A percentile compares a stretch with the other conserved stretches of the same genome.
These are phyloP conservation scores for Ceratobasidium sp. DNA, from an alignment of 1,284 basidiomycete species.

Conservation along the genomic window DNA sequence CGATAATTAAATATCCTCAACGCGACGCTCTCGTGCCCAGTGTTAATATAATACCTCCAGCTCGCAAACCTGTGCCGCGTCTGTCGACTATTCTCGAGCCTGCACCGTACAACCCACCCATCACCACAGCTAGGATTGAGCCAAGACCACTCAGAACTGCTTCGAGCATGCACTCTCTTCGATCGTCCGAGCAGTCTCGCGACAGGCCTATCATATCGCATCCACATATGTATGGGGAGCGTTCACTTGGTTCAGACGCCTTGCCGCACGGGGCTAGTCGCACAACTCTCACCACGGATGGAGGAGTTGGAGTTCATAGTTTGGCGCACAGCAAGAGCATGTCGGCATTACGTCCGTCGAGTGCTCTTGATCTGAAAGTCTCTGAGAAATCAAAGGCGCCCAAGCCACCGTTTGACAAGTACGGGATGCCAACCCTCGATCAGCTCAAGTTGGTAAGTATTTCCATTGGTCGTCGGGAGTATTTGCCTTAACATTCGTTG, in stretches of 20 bases:
- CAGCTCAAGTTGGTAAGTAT: slow-evolving; percentile 20
- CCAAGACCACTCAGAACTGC: not conserved
- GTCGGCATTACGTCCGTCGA: not conserved
- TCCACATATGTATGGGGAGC: not conserved
- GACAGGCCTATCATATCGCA: slow-evolving; percentile 6
- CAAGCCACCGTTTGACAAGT: slow-evolving; percentile 21
- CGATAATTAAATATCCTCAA: not conserved
- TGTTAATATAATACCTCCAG: not conserved
- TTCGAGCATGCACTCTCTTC: slow-evolving; percentile 2
- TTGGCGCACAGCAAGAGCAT: slow-evolving; percentile 8
- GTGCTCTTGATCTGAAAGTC: not conserved
- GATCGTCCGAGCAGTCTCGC: not conserved
- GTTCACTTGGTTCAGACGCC: not conserved
- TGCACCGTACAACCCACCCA: not conserved
- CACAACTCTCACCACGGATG: not conserved
- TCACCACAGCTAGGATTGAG: not conserved
- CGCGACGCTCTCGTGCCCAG: not conserved
- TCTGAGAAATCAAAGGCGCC: slow-evolving; percentile 1
- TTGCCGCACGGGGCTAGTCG: not conserved
- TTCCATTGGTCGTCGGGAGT: not conserved
- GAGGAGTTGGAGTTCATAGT: not conserved
- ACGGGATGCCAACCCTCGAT: slow-evolving; percentile 3
- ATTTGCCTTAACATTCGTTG: no score
- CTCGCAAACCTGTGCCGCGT: slow-evolving; percentile 14
- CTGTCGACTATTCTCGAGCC: not conserved